A percentile compares a stretch with the other conserved stretches of the same genome.
Conservation (phyloP, 2,329 filamentous ascomycete species). For the Alternaria brassicae region DNA sequence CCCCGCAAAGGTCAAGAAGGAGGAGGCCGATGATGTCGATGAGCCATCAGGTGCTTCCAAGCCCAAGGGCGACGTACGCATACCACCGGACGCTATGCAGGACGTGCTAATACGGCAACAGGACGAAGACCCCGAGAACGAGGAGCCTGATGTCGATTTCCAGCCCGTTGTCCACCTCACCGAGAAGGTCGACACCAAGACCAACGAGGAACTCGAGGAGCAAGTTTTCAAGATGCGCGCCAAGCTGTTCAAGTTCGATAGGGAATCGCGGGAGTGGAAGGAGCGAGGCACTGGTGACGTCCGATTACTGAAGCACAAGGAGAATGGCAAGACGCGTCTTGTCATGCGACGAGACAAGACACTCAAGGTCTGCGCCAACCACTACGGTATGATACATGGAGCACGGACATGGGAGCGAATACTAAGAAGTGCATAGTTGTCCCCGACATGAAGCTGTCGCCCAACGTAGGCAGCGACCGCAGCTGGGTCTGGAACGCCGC, state of each 20-base stretch:
- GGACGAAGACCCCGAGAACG: conserved; percentile 82
- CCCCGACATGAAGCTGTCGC: conserved; percentile 97
- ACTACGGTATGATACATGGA: conserved; percentile 77
- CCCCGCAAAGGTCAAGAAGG: conserved; percentile 93
- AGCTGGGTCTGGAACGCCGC: conserved; percentile 99
- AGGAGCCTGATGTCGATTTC: conserved; percentile 94
- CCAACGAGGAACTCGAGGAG: conserved; percentile 97
- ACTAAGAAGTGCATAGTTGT: conserved; percentile 68
- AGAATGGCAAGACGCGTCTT: conserved; percentile 95
- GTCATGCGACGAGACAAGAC: conserved; percentile 99
- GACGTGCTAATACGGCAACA: conserved; percentile 33
- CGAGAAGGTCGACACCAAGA: conserved; percentile 96
- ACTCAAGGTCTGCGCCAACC: conserved; percentile 99
- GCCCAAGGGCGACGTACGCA: conserved; percentile 53
- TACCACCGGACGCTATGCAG: background rate
- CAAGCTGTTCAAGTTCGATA: conserved; percentile 98
- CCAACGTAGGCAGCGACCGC: conserved; percentile 97
- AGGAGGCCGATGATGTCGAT: conserved; percentile 71
- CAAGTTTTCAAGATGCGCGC: conserved; percentile 99
- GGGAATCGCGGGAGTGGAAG: conserved; percentile 95
- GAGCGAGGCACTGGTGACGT: conserved; percentile 98
- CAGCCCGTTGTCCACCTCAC: conserved; percentile 95
- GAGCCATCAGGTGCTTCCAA: conserved; percentile 86
- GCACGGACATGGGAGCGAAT: conserved; percentile 13
- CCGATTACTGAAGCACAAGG: conserved; percentile 96